These are phyloP conservation scores for Phytomonas sp. DNA, from an alignment of 208 protist genomes.

Conservation along the genomic window DNA sequence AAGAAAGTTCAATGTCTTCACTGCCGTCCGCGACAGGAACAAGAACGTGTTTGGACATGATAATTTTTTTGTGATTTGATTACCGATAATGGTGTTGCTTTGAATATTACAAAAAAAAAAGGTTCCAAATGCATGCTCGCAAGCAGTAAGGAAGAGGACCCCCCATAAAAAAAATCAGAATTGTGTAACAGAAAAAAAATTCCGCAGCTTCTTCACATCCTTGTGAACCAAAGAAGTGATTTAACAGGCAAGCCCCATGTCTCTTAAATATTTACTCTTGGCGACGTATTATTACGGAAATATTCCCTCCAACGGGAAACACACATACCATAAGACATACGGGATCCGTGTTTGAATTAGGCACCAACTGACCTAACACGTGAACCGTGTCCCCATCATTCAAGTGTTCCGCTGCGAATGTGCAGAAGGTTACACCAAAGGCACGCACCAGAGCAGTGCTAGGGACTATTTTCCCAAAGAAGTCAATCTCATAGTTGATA, in stretches of 20 bases:
- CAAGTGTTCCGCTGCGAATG: conserved; percentile 42
- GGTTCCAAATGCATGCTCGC: not conserved
- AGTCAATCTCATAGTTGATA: conserved; percentile 52
- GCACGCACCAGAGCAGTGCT: conserved; percentile 41
- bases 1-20: conserved; percentile 85
- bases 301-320: conserved; percentile 70
- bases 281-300: conserved; percentile 40
- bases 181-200: not conserved
- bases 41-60: conserved; percentile 42
- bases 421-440: conserved; percentile 41
- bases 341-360: conserved; percentile 2
- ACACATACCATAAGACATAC: conserved; percentile 38
- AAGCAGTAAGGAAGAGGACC: not conserved
- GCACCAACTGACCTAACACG: conserved; percentile 69
- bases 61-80: not conserved
- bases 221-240: not conserved
- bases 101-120: conserved; percentile 5
- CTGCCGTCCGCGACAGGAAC: conserved; percentile 74
- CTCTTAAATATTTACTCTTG: not conserved
- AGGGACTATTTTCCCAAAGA: conserved; percentile 21
- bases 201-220: not conserved
- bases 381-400: conserved; percentile 70
- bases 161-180: not conserved
- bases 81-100: not conserved
- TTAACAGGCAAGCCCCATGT: not conserved